Conservation (phyloP, 768 basidiomycete species). For the Phylloporus sp. region DNA sequence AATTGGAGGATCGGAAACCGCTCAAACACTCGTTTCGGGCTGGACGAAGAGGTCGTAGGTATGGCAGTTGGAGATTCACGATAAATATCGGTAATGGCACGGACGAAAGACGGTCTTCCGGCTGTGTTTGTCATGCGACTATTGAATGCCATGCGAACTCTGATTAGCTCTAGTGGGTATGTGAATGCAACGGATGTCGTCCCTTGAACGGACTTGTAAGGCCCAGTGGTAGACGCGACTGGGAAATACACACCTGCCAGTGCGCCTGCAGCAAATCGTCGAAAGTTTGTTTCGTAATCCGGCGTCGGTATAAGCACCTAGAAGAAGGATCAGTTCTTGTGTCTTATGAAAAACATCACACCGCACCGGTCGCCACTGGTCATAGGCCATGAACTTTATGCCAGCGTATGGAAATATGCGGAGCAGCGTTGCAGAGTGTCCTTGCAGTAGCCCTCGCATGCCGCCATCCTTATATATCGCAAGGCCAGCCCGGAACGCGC, state of each 20-base stretch:
- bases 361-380: conserved; percentile 74
- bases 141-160: conserved; percentile 89
- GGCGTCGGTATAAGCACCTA: conserved; percentile 85
- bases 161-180: conserved; percentile 92
- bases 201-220: conserved; percentile 40
- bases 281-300: conserved; percentile 68
- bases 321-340: not conserved
- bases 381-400: conserved; percentile 96
- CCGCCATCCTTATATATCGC: conserved; percentile 71
- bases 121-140: conserved; percentile 21
- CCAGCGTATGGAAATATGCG: conserved; percentile 96
- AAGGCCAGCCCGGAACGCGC: conserved; percentile 71
- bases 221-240: not conserved
- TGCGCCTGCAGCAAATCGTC: conserved; percentile 84
- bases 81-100: conserved; percentile 65
- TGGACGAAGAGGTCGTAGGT: conserved; percentile 10
- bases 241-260: conserved; percentile 60
- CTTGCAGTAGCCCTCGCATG: conserved; percentile 82
- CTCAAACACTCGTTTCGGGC: conserved; percentile 40
- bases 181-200: conserved; percentile 86
- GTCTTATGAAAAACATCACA: not conserved
- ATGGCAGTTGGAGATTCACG: conserved; percentile 42
- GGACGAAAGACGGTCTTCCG: conserved; percentile 48
- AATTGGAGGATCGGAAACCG: conserved; percentile 81
- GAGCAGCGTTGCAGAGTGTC: conserved; percentile 91